These are phyloP conservation scores for Fusarium miscanthi DNA, from an alignment of 2,329 filamentous ascomycete species.

Conservation along the genomic window DNA sequence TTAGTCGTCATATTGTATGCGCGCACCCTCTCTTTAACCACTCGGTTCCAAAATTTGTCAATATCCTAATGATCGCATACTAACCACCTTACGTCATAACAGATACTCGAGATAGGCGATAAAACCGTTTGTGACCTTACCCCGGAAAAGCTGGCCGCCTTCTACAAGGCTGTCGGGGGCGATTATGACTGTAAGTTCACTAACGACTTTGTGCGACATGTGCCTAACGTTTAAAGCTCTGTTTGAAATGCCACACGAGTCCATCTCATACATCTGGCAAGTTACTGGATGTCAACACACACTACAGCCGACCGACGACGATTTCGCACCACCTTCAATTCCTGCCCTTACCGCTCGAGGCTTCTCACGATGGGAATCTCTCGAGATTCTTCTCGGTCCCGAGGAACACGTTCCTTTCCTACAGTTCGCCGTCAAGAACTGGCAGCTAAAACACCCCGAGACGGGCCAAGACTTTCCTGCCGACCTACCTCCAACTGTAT, in stretches of 20 bases:
- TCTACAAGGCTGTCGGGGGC: slow-evolving; percentile 79
- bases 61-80: slow-evolving; percentile 12
- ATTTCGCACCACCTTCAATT: slow-evolving; percentile 80
- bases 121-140: slow-evolving; percentile 64
- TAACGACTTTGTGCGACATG: neutral
- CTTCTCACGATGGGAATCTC: slow-evolving; percentile 93
- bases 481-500: slow-evolving; percentile 69
- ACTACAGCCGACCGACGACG: slow-evolving; percentile 78
- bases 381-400: slow-evolving; percentile 87
- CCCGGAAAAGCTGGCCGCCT: slow-evolving; percentile 77
- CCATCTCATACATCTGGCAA: slow-evolving; percentile 92
- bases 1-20: slow-evolving; percentile 77
- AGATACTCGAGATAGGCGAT: slow-evolving; percentile 71
- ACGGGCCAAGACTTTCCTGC: slow-evolving; percentile 75
- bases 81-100: slow-evolving; percentile 25
- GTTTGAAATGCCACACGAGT: slow-evolving; percentile 78
- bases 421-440: slow-evolving; percentile 81
- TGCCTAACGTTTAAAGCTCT: slow-evolving; percentile 62
- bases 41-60: neutral
- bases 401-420: slow-evolving; percentile 88
- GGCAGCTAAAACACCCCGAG: slow-evolving; percentile 78
- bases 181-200: slow-evolving; percentile 73
- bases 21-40: neutral
- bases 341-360: slow-evolving; percentile 86
- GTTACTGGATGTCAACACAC: slow-evolving; percentile 90